These are phyloP conservation scores for Dactylellina cionopaga DNA, from an alignment of 2,329 filamentous ascomycete genomes.

Conservation along the genomic window DNA sequence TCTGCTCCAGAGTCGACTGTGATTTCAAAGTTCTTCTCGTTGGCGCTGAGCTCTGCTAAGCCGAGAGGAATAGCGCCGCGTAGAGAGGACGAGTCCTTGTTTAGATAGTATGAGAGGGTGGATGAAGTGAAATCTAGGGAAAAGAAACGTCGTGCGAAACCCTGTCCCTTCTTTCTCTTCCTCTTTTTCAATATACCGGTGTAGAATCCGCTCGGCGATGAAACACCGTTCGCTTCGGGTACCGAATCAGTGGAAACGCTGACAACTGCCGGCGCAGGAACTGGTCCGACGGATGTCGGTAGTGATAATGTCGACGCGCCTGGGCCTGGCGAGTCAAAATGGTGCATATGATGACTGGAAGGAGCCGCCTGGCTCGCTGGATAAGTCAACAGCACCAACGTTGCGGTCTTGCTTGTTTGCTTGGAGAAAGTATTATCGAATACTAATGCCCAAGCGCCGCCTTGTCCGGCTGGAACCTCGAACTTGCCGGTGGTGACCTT, in stretches of 20 bases:
- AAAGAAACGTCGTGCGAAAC: constrained; percentile 92
- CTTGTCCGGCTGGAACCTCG: constrained; percentile 76
- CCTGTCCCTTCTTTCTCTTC: constrained; percentile 90
- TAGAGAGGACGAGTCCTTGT: constrained; percentile 89
- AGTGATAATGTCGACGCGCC: constrained; percentile 24
- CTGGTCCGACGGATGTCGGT: constrained; percentile 17
- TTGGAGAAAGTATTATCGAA: constrained; percentile 99
- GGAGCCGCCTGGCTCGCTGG: constrained; percentile 83
- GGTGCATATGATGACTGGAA: constrained; percentile 74
- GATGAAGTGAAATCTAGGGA: constrained; percentile 94
- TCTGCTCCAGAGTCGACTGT: constrained; percentile 97
- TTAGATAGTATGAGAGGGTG: constrained; percentile 95
- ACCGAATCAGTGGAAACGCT: constrained; percentile 55
- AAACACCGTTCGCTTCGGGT: constrained; percentile 34
- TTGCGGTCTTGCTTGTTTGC: constrained; percentile 90
- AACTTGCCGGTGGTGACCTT: constrained; percentile 91
- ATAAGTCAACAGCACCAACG: constrained; percentile 93
- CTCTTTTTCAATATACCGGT: constrained; percentile 89
- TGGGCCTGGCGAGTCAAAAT: constrained; percentile 55
- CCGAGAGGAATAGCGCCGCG: constrained; percentile 92
- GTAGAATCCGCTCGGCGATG: constrained; percentile 63
- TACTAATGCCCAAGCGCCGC: constrained; percentile 93
- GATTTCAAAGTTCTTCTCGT: constrained; percentile 88
- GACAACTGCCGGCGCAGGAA: constrained; percentile 26
- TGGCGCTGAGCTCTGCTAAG: constrained; percentile 87